phyloP scores from a whole-genome alignment of 352 stramenopile species.

The Phytophthora rubi region DNA sequence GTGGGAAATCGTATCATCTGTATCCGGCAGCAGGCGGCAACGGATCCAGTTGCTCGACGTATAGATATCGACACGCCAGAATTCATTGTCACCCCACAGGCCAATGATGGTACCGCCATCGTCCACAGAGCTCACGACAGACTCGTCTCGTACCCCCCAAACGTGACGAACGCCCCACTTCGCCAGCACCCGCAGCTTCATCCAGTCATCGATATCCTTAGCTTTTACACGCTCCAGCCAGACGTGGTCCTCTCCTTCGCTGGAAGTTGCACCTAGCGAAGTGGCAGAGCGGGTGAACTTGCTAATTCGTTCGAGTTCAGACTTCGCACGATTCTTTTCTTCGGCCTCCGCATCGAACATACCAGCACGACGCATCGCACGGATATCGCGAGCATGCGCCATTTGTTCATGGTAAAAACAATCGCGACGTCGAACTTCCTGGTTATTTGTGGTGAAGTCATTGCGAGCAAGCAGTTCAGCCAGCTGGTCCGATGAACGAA shows the following conservation, averaged over 20 bases:
- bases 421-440: conserved; percentile 78
- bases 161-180: conserved; percentile 87
- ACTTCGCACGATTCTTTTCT: conserved; percentile 65
- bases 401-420: conserved; percentile 89
- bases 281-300: conserved; percentile 59
- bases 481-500: conserved; percentile 78
- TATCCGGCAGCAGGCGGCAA: conserved; percentile 81
- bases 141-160: conserved; percentile 51
- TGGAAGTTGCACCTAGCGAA: conserved; percentile 30
- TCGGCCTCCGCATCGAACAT: conserved; percentile 70
- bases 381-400: conserved; percentile 76
- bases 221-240: conserved; percentile 86
- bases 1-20: conserved; percentile 68
- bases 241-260: conserved; percentile 57
- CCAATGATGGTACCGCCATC: conserved; percentile 41
- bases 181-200: conserved; percentile 77
- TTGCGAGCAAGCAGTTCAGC: conserved; percentile 52
- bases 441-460: conserved; percentile 77
- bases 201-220: conserved; percentile 89
- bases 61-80: conserved; percentile 83
- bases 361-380: conserved; percentile 53
- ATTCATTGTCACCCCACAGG: conserved; percentile 66
- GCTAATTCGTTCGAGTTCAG: conserved; percentile 72
- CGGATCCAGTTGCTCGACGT: conserved; percentile 91
- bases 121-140: conserved; percentile 23